Base-by-base conservation (phyloP, 768 basidiomycete species). In the Russula lepida region DNA sequence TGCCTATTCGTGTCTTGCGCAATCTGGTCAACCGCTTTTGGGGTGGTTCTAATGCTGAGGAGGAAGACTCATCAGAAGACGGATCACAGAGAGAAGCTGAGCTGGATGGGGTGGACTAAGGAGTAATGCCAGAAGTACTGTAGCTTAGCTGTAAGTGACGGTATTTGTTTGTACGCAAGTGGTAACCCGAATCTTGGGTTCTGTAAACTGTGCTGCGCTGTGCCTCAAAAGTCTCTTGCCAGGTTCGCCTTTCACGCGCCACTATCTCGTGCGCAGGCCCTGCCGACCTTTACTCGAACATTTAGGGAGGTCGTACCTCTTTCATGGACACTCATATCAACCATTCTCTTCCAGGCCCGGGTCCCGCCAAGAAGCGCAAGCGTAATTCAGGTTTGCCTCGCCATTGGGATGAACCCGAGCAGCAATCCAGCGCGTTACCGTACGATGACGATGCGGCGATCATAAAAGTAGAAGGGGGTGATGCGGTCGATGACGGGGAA, bases 381-480 rank as follows among this genome's bases (percentile, higher is more conserved):
- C 53, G 28, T 7, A 57, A 54, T 35, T 44, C 44, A 30, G 33
- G 13, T 25, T 51, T 30, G 21, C 56, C 56, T 17, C 77, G 78
- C 60, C 80, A 82, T 64, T 75, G 78, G 74, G 76, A 81, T 54
- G 76, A 79, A 52, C 74, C 74, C 19, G 73, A 71, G 17, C 64
- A 60, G 32, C 54, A 67, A 8, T 58, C 66, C 0, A 58, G 67
- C 35, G 63, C 62, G 35, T 65, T 75, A 68, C 66, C 66, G 9
- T 77, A 76, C 56, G 73, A 71, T 44, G 73, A 74, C 6, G 66
- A 67, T 28, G 68, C 47, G 21, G 60, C 52, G 21, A 50, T 53
- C 6, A 43, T 5, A 25, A 30, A 28, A 12, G 30, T 48, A 43
- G 50, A 37, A 1, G 63, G 56, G 12, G 52, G 46, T 37, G 54